A percentile compares a stretch with the other conserved stretches of the same genome.
phyloP scores from a whole-genome alignment of 2,329 filamentous ascomycete species.

The Aspergillus quadrilineatus region DNA sequence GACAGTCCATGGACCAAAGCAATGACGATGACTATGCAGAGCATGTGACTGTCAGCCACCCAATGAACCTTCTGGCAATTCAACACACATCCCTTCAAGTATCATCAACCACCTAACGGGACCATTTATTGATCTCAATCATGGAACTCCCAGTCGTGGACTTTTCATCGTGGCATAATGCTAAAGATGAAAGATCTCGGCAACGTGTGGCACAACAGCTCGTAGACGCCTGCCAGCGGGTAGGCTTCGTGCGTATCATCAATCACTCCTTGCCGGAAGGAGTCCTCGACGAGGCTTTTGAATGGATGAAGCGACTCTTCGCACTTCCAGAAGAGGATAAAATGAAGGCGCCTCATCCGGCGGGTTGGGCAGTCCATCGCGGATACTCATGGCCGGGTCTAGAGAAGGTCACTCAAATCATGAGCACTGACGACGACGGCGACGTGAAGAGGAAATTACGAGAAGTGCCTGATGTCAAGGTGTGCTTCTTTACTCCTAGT shows the following conservation, averaged over 20 bases:
- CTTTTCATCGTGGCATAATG: conserved; percentile 37
- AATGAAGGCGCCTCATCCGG: conserved; percentile 51
- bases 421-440: conserved; percentile 43
- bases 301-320: conserved; percentile 47
- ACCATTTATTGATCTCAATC: not conserved
- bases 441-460: conserved; percentile 44
- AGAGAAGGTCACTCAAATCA: conserved; percentile 54
- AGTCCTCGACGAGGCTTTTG: conserved; percentile 46
- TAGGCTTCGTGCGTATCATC: conserved; percentile 52
- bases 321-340: conserved; percentile 47
- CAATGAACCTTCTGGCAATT: not conserved
- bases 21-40: not conserved
- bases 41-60: conserved; percentile 12
- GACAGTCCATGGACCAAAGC: not conserved
- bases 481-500: conserved; percentile 23
- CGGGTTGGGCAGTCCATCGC: conserved; percentile 51
- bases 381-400: conserved; percentile 58
- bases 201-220: conserved; percentile 40
- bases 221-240: conserved; percentile 42
- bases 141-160: conserved; percentile 42
- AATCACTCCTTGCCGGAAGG: conserved; percentile 47
- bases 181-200: conserved; percentile 28
- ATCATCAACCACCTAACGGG: not conserved
- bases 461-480: conserved; percentile 54
- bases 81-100: not conserved